Percentiles rank a stretch among this genome's conserved stretches.
Conservation (phyloP, 805 yeast genomes). For the Metschnikowia arizonensis region DNA sequence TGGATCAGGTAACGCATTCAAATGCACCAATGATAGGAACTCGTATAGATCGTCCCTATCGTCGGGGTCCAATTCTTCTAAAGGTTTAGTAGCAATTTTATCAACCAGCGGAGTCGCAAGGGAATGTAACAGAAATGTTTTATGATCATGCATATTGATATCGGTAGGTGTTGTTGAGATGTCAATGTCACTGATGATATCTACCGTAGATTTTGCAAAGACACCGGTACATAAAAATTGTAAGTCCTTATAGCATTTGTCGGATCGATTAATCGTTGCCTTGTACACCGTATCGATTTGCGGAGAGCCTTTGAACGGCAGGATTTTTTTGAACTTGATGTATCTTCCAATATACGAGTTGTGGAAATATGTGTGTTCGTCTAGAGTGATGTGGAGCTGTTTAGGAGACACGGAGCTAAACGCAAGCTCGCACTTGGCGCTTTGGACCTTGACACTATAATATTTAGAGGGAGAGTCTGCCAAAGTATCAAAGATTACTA, state of each 20-base stretch:
- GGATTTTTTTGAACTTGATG: conserved; percentile 9
- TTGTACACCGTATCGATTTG: conserved; percentile 4
- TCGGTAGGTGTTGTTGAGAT: not conserved
- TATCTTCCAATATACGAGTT: conserved; percentile 15
- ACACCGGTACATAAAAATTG: conserved; percentile 6
- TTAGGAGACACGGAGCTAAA: conserved; percentile 6
- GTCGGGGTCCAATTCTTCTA: not conserved
- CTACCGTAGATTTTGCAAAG: conserved; percentile 6
- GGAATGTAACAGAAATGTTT: not conserved
- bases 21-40: conserved; percentile 14
- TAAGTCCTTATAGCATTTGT: conserved; percentile 11
- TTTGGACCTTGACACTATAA: conserved; percentile 3
- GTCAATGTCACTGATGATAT: not conserved
- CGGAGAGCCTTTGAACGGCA: conserved; percentile 14
- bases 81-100: no score
- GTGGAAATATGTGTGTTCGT: conserved; percentile 13
- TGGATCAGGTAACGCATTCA: conserved; percentile 14
- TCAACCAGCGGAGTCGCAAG: not conserved
- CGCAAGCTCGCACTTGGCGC: conserved; percentile 4
- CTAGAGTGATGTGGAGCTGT: conserved; percentile 1
- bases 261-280: not conserved
- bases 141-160: not conserved
- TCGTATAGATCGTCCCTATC: conserved; percentile 12
- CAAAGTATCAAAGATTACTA: conserved; percentile 1
- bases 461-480: not conserved